These are phyloP conservation scores for Solanum dulcamara DNA, from an alignment of 257 asterid species.

Conservation along the genomic window DNA sequence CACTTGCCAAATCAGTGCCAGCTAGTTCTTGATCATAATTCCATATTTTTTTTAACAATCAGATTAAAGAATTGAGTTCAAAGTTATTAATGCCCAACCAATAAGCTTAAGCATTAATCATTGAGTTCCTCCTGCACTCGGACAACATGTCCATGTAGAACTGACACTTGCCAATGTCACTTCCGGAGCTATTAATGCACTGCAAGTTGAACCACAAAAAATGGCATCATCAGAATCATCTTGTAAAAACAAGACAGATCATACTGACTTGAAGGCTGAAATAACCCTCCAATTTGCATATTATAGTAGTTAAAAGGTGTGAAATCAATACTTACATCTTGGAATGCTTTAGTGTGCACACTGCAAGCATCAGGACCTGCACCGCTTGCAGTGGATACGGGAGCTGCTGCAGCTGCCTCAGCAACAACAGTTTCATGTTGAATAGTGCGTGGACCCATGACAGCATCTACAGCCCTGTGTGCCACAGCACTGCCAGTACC, in stretches of 20 bases:
- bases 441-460: conserved; percentile 68
- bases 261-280: neutral
- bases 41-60: neutral
- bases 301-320: neutral
- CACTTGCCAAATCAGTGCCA: neutral
- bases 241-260: neutral
- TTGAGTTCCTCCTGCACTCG: conserved; percentile 14
- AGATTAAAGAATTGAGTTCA: neutral
- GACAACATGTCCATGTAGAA: conserved; percentile 18
- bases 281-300: neutral
- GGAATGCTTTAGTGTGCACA: conserved; percentile 57
- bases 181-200: conserved; percentile 10
- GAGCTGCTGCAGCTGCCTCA: conserved; percentile 33
- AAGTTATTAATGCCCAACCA: neutral
- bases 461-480: conserved; percentile 64
- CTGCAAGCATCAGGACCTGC: conserved; percentile 43
- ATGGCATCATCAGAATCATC: neutral
- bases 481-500: conserved; percentile 70
- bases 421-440: conserved; percentile 53
- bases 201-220: neutral
- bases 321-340: conserved; percentile 36
- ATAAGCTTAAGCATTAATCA: conserved; percentile 2
- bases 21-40: neutral
- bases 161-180: conserved; percentile 16
- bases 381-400: conserved; percentile 19